Conservation (phyloP, 2,329 filamentous ascomycete genomes). For the Aspergillus ibericus region DNA sequence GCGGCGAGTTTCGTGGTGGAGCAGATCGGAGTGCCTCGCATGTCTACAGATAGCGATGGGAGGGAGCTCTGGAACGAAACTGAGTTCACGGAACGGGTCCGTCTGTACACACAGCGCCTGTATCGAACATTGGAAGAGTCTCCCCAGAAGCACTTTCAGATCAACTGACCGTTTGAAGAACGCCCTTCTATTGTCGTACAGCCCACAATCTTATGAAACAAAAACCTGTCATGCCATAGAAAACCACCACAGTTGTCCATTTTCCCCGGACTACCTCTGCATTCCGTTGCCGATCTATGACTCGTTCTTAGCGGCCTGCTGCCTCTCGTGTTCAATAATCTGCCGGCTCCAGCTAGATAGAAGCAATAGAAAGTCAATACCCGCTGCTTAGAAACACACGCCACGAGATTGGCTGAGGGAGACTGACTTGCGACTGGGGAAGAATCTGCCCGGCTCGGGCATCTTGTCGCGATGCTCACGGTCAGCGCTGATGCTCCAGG, state of each 20-base stretch:
- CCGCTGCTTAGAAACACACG: constrained; percentile 3
- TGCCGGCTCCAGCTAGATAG: constrained; percentile 66
- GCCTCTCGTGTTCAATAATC: constrained; percentile 66
- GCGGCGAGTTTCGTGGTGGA: constrained; percentile 93
- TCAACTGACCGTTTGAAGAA: constrained; percentile 39
- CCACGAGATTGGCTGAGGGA: constrained; percentile 6
- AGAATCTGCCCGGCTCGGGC: constrained; percentile 75
- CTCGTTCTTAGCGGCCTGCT: constrained; percentile 46
- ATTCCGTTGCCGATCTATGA: constrained; percentile 29
- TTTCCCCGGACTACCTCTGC: constrained; percentile 9
- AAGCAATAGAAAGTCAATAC: constrained; percentile 18
- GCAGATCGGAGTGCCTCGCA: constrained; percentile 76
- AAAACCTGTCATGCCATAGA: constrained; percentile 28
- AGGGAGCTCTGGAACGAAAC: constrained; percentile 47
- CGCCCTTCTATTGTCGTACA: constrained; percentile 42
- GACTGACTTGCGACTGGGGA: constrained; percentile 78
- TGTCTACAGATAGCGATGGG: constrained; percentile 32
- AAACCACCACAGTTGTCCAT: constrained; percentile 19
- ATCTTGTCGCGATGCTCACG: constrained; percentile 72
- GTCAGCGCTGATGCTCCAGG: constrained; percentile 72
- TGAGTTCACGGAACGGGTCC: constrained; percentile 46
- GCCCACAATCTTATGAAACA: constrained; percentile 37
- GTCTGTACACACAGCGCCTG: constrained; percentile 46
- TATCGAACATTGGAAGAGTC: constrained; percentile 41
- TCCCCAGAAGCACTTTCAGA: constrained; percentile 37